These are phyloP conservation scores for Fusarium sp. DNA, from an alignment of 2,329 filamentous ascomycete species.

Conservation along the genomic window DNA sequence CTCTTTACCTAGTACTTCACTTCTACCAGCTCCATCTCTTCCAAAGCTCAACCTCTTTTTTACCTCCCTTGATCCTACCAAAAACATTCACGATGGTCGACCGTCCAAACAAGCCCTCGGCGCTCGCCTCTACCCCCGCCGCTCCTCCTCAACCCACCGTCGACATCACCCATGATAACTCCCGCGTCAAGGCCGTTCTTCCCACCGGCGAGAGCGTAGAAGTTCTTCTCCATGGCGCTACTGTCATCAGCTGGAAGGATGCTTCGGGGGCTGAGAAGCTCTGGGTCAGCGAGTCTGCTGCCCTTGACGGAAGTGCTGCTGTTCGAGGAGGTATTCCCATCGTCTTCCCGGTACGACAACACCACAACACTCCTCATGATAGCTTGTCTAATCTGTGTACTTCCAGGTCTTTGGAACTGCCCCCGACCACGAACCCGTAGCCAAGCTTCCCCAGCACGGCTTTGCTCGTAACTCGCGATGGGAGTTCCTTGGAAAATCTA, in stretches of 20 bases:
- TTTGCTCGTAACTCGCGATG: constrained; percentile 90
- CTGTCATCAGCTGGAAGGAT: constrained; percentile 93
- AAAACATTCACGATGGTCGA: constrained; percentile 71
- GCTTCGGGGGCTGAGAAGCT: constrained; percentile 82
- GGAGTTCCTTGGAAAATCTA: constrained; percentile 92
- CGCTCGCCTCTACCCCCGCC: constrained; percentile 78
- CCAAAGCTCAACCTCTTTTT: not conserved
- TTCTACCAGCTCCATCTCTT: constrained; percentile 18
- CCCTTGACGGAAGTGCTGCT: constrained; percentile 86
- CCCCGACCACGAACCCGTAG: constrained; percentile 79
- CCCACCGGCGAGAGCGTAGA: constrained; percentile 88
- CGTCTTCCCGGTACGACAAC: constrained; percentile 80
- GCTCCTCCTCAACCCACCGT: constrained; percentile 81
- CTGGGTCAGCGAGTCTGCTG: constrained; percentile 83
- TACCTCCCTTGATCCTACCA: not conserved
- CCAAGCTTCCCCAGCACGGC: constrained; percentile 87
- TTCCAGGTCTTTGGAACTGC: constrained; percentile 84
- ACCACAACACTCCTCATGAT: not conserved
- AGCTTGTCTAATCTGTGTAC: not conserved
- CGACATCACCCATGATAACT: constrained; percentile 75
- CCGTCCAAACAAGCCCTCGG: constrained; percentile 83
- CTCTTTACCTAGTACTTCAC: not conserved
- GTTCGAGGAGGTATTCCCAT: constrained; percentile 92
- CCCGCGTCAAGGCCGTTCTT: constrained; percentile 80
- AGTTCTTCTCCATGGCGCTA: constrained; percentile 90